Conservation (phyloP, 257 asterid species). For the Solanum pinnatisectum region DNA sequence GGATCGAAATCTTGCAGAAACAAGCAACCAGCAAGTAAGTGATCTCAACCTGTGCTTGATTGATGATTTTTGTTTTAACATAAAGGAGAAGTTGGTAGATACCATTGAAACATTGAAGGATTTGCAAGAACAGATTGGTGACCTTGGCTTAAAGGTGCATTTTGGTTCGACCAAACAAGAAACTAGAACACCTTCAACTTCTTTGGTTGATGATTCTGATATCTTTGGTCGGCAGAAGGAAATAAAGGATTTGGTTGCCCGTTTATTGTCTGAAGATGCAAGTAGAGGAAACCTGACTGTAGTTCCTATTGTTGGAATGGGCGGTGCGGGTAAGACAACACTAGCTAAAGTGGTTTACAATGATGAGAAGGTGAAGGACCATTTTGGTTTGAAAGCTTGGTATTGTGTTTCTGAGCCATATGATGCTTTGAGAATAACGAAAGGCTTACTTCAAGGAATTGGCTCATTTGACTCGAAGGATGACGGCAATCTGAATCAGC, state of each 20-base stretch:
- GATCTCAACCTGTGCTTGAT: too few relatives aligned
- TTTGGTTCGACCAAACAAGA: not conserved
- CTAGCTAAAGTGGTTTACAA: too few relatives aligned
- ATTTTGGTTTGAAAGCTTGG: too few relatives aligned
- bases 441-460: too few relatives aligned
- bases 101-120: not conserved
- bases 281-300: not conserved
- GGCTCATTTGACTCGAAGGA: too few relatives aligned
- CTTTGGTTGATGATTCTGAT: not conserved
- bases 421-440: too few relatives aligned
- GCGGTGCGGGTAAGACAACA: too few relatives aligned
- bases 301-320: too few relatives aligned
- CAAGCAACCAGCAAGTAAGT: not conserved
- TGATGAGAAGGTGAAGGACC: too few relatives aligned
- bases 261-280: not conserved
- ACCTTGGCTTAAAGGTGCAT: not conserved
- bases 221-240: fast-evolving
- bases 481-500: too few relatives aligned
- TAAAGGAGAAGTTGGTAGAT: not conserved
- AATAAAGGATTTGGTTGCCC: too few relatives aligned
- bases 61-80: not conserved
- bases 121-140: not conserved
- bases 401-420: too few relatives aligned
- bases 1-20: not conserved
- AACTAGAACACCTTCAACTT: conserved; percentile 1